phyloP scores from a whole-genome alignment of 2,329 filamentous ascomycete species.

The Epichloe glyceriae region DNA sequence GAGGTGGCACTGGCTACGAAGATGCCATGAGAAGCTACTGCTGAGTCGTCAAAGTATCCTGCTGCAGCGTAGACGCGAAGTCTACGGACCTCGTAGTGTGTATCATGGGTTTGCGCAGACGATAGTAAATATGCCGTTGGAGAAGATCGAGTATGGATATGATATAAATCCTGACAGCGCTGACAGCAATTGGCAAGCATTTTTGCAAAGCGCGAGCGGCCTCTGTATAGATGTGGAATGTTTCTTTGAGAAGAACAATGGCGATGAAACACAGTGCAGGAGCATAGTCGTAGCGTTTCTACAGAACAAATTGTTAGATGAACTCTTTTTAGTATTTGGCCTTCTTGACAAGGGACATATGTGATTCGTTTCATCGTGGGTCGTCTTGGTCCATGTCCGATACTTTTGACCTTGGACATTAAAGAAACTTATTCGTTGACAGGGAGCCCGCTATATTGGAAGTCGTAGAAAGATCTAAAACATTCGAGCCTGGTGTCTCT shows the following conservation, averaged over 20 bases:
- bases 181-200: not conserved
- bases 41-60: slow-evolving; percentile 15
- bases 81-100: not conserved
- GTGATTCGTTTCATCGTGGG: no score
- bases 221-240: not conserved
- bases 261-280: not conserved
- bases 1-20: slow-evolving; percentile 65
- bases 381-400: no score
- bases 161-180: not conserved
- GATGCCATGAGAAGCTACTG: slow-evolving; percentile 78
- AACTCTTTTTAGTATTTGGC: no score
- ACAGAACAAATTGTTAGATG: not conserved
- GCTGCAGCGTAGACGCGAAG: not conserved
- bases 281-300: not conserved
- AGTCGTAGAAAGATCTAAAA: no score
- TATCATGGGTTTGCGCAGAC: not conserved
- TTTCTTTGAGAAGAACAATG: no score
- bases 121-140: no score
- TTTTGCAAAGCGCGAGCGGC: not conserved
- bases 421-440: no score
- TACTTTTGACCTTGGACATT: no score
- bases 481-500: no score
- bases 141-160: not conserved
- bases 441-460: no score
- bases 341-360: no score